A percentile compares a stretch with the other conserved stretches of the same genome.
These are phyloP conservation scores for Ogataea thermomethanolica DNA, from an alignment of 805 yeast species.

Conservation along the genomic window DNA sequence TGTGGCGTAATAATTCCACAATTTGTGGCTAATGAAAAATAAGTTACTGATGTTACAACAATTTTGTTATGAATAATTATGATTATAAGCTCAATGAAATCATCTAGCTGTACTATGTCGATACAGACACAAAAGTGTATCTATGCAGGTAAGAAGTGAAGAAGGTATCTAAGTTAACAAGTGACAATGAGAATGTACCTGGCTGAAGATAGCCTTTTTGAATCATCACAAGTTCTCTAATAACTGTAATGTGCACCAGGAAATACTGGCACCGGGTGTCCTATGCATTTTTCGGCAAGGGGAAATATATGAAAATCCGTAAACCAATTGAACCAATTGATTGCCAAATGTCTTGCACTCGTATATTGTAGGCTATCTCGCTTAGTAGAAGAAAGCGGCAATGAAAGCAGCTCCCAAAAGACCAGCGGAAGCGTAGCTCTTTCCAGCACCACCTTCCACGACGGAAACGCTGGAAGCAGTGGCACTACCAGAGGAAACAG, in stretches of 20 bases:
- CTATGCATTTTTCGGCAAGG: constrained; percentile 4
- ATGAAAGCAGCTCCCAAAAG: constrained; percentile 23
- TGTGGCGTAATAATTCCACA: not conserved
- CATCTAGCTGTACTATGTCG: constrained; percentile 15
- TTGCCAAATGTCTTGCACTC: not conserved
- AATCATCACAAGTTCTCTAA: not conserved
- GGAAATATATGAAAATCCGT: constrained; percentile 1
- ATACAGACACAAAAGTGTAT: constrained; percentile 14
- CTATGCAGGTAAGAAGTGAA: constrained; percentile 11
- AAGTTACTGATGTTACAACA: not conserved
- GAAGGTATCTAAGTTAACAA: constrained; percentile 14
- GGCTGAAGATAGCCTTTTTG: constrained; percentile 1
- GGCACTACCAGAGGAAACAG: constrained; percentile 8
- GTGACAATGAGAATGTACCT: not conserved
- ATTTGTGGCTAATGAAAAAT: not conserved
- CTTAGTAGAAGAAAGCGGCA: constrained; percentile 24
- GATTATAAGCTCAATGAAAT: constrained; percentile 9
- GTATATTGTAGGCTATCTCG: not conserved
- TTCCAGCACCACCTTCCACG: constrained; percentile 23
- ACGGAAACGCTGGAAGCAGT: constrained; percentile 15
- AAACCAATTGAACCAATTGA: not conserved
- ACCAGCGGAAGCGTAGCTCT: constrained; percentile 24
- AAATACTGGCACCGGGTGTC: constrained; percentile 7
- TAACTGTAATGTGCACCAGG: constrained; percentile 5
- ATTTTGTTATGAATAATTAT: constrained; percentile 1